Base-by-base conservation (phyloP, 352 stramenopile species). In the Globisporangium abappressorium region DNA sequence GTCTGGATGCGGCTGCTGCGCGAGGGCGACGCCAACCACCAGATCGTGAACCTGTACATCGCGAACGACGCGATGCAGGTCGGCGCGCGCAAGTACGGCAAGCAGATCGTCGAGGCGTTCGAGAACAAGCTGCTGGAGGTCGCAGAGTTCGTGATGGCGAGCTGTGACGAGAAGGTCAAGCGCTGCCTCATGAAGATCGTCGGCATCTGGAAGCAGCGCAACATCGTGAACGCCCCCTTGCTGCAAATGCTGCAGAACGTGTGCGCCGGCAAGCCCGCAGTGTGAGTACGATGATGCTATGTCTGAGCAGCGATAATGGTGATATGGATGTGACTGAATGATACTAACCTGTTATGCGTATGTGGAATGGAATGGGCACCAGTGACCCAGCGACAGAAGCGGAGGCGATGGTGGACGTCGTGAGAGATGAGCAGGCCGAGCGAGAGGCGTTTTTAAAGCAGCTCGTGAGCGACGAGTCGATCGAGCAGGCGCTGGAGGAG, bases 31-130 rank as follows among this genome's bases (percentile, higher is more conserved):
- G 70, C 87, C 12, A 73, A 78, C 36, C 81, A 93, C 69, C 85
- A 95, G 78, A 88, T 95, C 75, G 85, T 92, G 63, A 85, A 85
- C 49, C 68, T 95, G 1, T 95, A 95, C 72, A 80, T 95, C 43
- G 87, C 87, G 53, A 95, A 95, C 69, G 87, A 95, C 67, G 82
- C 83, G 12, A 93, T 95, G 82, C 87, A 95, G 65, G 83, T 92
- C 24, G 87, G 87, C 60, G 84, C 83, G 65, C 87, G 87, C 76
- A 91, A 90, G 74, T 92, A 85, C 66, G 87, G 87, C 47, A 85
- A 86, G 26, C 71, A 89, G 51, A 84, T 94, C 34, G 74, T 85
- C 11, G 75, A 85, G 18, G 67, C 76, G 4, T 95, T 93, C 60
- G 81, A 91, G 58, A 63, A 70, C 1, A 75, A 77, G 61, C 73